Conservation (phyloP, 2,329 filamentous ascomycete genomes). For the Claviceps arundinis region DNA sequence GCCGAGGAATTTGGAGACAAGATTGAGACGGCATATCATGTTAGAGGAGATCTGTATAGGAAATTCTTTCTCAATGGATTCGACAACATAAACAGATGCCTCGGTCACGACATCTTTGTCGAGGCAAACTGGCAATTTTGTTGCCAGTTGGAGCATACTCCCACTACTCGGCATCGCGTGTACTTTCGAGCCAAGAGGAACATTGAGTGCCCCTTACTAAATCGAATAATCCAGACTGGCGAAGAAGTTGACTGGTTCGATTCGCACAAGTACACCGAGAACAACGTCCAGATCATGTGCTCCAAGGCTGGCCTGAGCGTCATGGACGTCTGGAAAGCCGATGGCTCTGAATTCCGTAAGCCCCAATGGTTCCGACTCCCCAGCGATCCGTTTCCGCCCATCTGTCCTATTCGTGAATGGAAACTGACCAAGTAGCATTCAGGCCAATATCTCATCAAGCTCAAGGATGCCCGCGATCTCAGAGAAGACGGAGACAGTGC, state of each 20-base stretch:
- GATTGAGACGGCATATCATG: slow-evolving; percentile 27
- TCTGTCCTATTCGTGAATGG: slow-evolving; percentile 1
- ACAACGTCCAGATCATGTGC: slow-evolving; percentile 25
- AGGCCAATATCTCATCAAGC: slow-evolving; percentile 26
- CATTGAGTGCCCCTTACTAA: slow-evolving; percentile 14
- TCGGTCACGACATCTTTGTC: slow-evolving; percentile 20
- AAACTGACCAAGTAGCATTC: slow-evolving; percentile 8
- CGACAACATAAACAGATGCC: slow-evolving; percentile 22
- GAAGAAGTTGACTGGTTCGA: slow-evolving; percentile 30
- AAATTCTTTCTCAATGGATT: slow-evolving; percentile 28
- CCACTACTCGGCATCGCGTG: slow-evolving; percentile 26
- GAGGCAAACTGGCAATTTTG: slow-evolving; percentile 25
- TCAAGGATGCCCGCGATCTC: slow-evolving; percentile 16
- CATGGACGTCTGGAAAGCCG: slow-evolving; percentile 22
- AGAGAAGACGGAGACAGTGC: slow-evolving; percentile 25
- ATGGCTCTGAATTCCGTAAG: slow-evolving; percentile 26
- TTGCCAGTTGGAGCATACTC: slow-evolving; percentile 22
- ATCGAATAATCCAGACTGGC: slow-evolving; percentile 16
- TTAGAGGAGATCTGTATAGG: slow-evolving; percentile 20
- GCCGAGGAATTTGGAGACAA: slow-evolving; percentile 20
- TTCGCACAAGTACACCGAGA: slow-evolving; percentile 27
- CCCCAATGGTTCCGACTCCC: slow-evolving; percentile 6
- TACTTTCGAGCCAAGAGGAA: slow-evolving; percentile 24
- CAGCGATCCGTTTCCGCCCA: background rate
- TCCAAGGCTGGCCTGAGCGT: slow-evolving; percentile 24